Percentiles rank a stretch among this genome's conserved stretches.
Conservation (phyloP, 192 early-diverging fungal genomes). For the Linnemannia schmuckeri region DNA sequence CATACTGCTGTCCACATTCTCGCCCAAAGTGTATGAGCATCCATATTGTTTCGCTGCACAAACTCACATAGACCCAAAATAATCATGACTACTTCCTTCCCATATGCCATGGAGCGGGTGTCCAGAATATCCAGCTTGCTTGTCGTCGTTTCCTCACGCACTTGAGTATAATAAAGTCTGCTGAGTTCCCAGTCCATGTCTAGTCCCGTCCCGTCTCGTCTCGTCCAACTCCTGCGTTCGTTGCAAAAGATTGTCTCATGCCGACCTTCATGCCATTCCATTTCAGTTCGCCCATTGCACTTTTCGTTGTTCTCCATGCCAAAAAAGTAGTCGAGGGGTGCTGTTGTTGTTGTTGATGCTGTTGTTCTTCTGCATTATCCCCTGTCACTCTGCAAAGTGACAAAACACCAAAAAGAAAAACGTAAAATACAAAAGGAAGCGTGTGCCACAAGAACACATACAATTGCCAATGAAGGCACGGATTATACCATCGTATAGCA, state of each 20-base stretch:
- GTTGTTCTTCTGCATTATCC: neutral
- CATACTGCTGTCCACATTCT: neutral
- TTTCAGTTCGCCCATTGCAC: neutral
- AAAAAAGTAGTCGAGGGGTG: neutral
- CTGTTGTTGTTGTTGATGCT: neutral
- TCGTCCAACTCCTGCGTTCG: neutral
- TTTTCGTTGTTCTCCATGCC: neutral
- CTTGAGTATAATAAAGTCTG: neutral
- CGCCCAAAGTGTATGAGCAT: neutral
- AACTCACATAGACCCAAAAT: neutral
- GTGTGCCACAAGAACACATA: neutral
- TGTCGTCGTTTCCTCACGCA: neutral
- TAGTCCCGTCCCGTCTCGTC: neutral
- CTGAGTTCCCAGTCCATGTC: neutral
- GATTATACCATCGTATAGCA: neutral
- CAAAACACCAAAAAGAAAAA: neutral
- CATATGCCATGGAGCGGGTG: neutral
- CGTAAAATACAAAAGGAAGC: neutral
- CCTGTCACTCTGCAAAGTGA: constrained; percentile 4
- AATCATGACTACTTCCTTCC: neutral
- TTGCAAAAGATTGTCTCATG: neutral
- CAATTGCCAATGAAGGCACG: neutral
- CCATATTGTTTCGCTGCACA: neutral
- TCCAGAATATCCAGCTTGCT: neutral
- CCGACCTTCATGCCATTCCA: neutral